Conservation (phyloP, 2,329 filamentous ascomycete genomes). For the Xylariaceae sp. region DNA sequence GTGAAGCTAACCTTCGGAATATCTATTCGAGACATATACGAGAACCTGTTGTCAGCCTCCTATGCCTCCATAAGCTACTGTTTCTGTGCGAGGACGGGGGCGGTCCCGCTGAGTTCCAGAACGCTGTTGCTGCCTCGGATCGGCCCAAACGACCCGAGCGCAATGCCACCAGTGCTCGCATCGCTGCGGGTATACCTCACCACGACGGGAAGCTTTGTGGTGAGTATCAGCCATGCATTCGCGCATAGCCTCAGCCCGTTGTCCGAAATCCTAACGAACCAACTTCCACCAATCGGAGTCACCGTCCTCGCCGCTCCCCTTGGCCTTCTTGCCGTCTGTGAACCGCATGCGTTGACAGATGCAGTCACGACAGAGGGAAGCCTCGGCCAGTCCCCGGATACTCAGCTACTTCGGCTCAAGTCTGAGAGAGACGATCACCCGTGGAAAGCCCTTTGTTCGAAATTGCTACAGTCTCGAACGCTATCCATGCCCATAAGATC, state of each 20-base stretch:
- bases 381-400: constrained; percentile 47
- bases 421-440: constrained; percentile 37
- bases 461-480: constrained; percentile 45
- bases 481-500: constrained; percentile 40
- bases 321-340: constrained; percentile 42
- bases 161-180: constrained; percentile 36
- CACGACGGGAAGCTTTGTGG: constrained; percentile 48
- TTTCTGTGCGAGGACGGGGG: constrained; percentile 44
- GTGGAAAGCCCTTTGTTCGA: constrained; percentile 48
- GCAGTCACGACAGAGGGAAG: constrained; percentile 32
- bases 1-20: constrained; percentile 31
- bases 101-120: constrained; percentile 48
- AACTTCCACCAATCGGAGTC: constrained; percentile 36
- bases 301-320: constrained; percentile 51
- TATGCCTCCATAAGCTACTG: constrained; percentile 44
- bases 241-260: constrained; percentile 44
- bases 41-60: constrained; percentile 49
- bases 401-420: constrained; percentile 41
- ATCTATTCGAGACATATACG: constrained; percentile 43
- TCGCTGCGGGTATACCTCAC: constrained; percentile 51
- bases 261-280: constrained; percentile 38
- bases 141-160: constrained; percentile 27
- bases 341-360: constrained; percentile 33
- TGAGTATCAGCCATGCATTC: constrained; percentile 43
- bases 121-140: constrained; percentile 42